Evolutionary conservation across 768 basidiomycete species (phyloP).

Genomic region (Gymnopilus junonius): DNA sequence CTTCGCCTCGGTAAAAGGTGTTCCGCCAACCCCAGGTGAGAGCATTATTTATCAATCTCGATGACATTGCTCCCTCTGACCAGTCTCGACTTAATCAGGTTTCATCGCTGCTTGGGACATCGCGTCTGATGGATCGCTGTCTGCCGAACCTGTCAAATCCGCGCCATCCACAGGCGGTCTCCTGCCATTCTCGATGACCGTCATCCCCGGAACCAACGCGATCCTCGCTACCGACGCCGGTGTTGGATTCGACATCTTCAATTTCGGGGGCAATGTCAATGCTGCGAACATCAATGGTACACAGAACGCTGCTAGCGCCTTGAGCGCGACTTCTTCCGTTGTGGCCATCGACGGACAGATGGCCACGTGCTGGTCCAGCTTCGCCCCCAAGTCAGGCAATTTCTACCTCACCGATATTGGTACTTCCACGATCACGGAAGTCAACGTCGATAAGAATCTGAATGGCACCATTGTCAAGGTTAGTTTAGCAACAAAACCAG

Average conservation of each 20-base stretch:
- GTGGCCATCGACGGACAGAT: slow-evolving; percentile 42
- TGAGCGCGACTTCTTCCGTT: slow-evolving; percentile 33
- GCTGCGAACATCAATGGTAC: not conserved
- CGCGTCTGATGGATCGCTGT: slow-evolving; percentile 46
- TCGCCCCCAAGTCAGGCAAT: slow-evolving; percentile 44
- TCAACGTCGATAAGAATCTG: slow-evolving; percentile 49
- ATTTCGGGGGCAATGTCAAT: slow-evolving; percentile 22
- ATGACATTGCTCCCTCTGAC: not conserved
- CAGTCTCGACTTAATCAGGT: slow-evolving; percentile 24
- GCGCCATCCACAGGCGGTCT: slow-evolving; percentile 42
- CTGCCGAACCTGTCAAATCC: slow-evolving; percentile 39
- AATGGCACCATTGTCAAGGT: slow-evolving; percentile 50
- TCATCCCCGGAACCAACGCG: slow-evolving; percentile 37
- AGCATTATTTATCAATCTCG: too few relatives aligned
- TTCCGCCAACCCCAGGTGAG: slow-evolving; percentile 41
- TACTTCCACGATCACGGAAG: slow-evolving; percentile 46
- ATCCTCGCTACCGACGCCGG: slow-evolving; percentile 45
- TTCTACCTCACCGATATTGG: slow-evolving; percentile 50
- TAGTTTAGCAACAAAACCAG: not conserved
- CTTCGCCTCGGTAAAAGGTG: slow-evolving; percentile 53
- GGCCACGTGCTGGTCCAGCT: slow-evolving; percentile 49
- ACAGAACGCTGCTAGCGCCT: not conserved
- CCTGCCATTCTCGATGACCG: slow-evolving; percentile 54
- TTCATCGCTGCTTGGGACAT: slow-evolving; percentile 58
- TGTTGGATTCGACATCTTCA: slow-evolving; percentile 43